phyloP scores from a whole-genome alignment of 805 yeast species.

The Wickerhamomyces mucosus region DNA sequence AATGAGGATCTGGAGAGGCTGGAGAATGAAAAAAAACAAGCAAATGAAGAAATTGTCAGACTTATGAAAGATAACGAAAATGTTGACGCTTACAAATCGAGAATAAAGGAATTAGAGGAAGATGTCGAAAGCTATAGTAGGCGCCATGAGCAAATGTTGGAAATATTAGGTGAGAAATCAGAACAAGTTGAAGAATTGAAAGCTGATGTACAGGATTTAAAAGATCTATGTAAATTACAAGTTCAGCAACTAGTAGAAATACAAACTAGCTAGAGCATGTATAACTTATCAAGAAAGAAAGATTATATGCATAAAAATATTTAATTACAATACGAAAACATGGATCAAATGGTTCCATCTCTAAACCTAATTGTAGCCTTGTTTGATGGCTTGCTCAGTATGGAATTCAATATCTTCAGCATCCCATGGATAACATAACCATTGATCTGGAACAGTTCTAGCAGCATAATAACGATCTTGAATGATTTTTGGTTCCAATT shows the following conservation, averaged over 20 bases:
- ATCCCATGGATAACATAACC: constrained; percentile 94
- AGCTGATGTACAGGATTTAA: constrained; percentile 85
- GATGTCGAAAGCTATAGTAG: constrained; percentile 16
- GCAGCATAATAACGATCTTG: constrained; percentile 62
- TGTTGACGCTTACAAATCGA: constrained; percentile 24
- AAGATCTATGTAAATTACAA: constrained; percentile 73
- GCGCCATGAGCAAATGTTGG: constrained; percentile 49
- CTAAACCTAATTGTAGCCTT: constrained; percentile 51
- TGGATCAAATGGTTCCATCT: too few relatives aligned
- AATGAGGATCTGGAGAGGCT: constrained; percentile 53
- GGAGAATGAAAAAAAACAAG: constrained; percentile 47
- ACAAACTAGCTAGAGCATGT: constrained; percentile 33
- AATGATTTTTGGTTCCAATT: constrained; percentile 54
- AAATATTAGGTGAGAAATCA: constrained; percentile 75
- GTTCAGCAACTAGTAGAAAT: constrained; percentile 77
- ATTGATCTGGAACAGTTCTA: constrained; percentile 60
- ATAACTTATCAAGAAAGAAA: too few relatives aligned
- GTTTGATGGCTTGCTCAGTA: constrained; percentile 52
- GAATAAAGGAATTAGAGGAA: constrained; percentile 29
- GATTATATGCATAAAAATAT: too few relatives aligned
- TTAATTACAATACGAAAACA: too few relatives aligned
- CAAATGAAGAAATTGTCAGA: constrained; percentile 58
- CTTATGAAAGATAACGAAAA: constrained; percentile 47
- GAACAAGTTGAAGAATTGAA: constrained; percentile 77
- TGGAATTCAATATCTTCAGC: constrained; percentile 73